Conservation (phyloP, 129 eudicot species). For the Flaveria ramosissima region DNA sequence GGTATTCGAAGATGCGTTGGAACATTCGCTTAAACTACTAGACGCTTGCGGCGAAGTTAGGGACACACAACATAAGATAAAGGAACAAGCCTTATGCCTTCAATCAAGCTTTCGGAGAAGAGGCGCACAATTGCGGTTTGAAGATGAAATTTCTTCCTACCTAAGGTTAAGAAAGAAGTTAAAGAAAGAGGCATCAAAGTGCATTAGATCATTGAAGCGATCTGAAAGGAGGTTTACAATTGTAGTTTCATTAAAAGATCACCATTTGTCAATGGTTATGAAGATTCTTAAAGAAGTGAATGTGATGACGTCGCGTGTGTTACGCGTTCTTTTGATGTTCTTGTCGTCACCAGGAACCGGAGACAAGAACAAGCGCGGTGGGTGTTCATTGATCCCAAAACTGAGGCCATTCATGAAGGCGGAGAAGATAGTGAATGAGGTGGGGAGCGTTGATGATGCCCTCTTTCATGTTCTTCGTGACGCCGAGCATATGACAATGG, state of each 20-base stretch:
- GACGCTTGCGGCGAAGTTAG: constrained; percentile 51
- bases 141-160: constrained; percentile 33
- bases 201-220: constrained; percentile 39
- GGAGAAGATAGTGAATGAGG: constrained; percentile 37
- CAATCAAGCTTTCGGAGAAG: constrained; percentile 53
- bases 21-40: constrained; percentile 48
- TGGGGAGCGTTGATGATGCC: constrained; percentile 46
- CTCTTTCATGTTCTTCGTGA: constrained; percentile 35
- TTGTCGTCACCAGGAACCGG: constrained; percentile 36
- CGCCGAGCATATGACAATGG: constrained; percentile 33
- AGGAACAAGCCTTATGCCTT: constrained; percentile 38
- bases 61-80: constrained; percentile 44
- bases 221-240: constrained; percentile 31
- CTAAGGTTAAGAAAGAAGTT: constrained; percentile 39
- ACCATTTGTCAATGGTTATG: constrained; percentile 36
- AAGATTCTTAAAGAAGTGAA: constrained; percentile 45
- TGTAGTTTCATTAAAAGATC: constrained; percentile 37
- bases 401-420: constrained; percentile 33
- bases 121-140: constrained; percentile 30
- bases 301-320: constrained; percentile 30
- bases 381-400: constrained; percentile 48
- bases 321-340: constrained; percentile 39
- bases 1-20: constrained; percentile 52
- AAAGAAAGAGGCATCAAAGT: constrained; percentile 42
- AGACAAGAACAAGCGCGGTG: constrained; percentile 24